These are phyloP conservation scores for Malus orientalis DNA, from an alignment of 306 rosid species.

Conservation along the genomic window DNA sequence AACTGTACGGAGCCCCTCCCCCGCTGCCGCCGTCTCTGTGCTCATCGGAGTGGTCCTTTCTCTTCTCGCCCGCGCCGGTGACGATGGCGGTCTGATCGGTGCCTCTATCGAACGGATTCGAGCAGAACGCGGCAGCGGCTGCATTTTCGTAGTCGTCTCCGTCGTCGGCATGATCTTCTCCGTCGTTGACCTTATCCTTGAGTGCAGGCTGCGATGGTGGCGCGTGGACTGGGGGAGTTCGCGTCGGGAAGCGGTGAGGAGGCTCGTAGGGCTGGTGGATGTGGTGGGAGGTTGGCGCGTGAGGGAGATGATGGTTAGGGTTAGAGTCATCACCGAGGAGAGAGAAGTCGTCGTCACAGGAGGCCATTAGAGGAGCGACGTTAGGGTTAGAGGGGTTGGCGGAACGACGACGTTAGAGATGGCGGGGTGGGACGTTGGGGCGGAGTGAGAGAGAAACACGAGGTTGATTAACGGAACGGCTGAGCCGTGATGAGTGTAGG, in stretches of 20 bases:
- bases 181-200: slow-evolving; percentile 15
- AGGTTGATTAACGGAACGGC: slow-evolving; percentile 52
- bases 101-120: slow-evolving; percentile 51
- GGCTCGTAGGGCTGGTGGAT: slow-evolving; percentile 53
- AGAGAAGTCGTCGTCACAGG: slow-evolving; percentile 94
- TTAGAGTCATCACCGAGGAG: slow-evolving; percentile 68
- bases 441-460: slow-evolving; percentile 19
- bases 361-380: slow-evolving; percentile 59
- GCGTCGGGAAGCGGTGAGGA: slow-evolving; percentile 40
- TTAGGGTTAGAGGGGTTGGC: slow-evolving; percentile 41
- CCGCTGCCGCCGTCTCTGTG: slow-evolving; percentile 40
- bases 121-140: slow-evolving; percentile 27
- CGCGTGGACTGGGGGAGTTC: slow-evolving; percentile 30
- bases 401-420: slow-evolving; percentile 23
- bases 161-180: slow-evolving; percentile 34
- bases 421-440: slow-evolving; percentile 48
- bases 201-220: slow-evolving; percentile 5
- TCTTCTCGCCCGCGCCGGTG: slow-evolving; percentile 31
- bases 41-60: slow-evolving; percentile 61
- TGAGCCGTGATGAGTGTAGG: slow-evolving; percentile 34
- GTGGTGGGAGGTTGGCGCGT: slow-evolving; percentile 32
- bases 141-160: slow-evolving; percentile 46
- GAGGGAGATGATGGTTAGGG: slow-evolving; percentile 19
- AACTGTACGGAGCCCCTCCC: slow-evolving; percentile 36
- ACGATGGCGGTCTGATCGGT: slow-evolving; percentile 28